Evolutionary conservation across 257 asterid genomes (phyloP).

Genomic region (Prunella vulgaris): DNA sequence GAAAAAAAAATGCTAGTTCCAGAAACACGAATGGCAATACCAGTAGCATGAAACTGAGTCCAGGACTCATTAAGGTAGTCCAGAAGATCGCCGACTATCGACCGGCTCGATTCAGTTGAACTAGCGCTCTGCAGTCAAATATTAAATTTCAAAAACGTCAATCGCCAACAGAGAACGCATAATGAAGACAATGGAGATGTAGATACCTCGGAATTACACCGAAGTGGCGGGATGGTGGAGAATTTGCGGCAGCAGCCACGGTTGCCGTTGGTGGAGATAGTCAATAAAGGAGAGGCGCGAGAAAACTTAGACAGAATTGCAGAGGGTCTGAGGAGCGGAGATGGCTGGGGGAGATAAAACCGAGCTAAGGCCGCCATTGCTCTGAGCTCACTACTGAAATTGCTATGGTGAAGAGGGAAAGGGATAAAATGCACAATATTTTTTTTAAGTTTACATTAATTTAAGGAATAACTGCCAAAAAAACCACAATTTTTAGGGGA

Average conservation of each 20-base stretch:
- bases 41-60: conserved; percentile 99
- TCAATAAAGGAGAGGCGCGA: conserved; percentile 24
- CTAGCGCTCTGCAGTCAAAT: conserved; percentile 36
- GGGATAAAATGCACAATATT: neutral
- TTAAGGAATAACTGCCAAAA: too few relatives aligned
- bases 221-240: conserved; percentile 37
- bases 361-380: conserved; percentile 58
- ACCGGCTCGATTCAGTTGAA: conserved; percentile 42
- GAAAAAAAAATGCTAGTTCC: neutral
- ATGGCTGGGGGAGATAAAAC: conserved; percentile 49
- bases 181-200: neutral
- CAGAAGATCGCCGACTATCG: conserved; percentile 76
- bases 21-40: conserved; percentile 28
- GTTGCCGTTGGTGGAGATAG: conserved; percentile 10
- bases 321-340: conserved; percentile 36
- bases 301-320: conserved; percentile 27
- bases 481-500: too few relatives aligned
- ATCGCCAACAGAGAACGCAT: neutral
- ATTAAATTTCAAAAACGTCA: neutral
- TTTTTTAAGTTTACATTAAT: too few relatives aligned
- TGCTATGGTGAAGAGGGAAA: neutral
- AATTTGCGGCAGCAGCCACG: conserved; percentile 33
- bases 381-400: conserved; percentile 9
- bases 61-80: conserved; percentile 96
- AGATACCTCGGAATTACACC: conserved; percentile 46